phyloP scores from a whole-genome alignment of 129 eudicot species.

The Helianthus tuberosus region DNA sequence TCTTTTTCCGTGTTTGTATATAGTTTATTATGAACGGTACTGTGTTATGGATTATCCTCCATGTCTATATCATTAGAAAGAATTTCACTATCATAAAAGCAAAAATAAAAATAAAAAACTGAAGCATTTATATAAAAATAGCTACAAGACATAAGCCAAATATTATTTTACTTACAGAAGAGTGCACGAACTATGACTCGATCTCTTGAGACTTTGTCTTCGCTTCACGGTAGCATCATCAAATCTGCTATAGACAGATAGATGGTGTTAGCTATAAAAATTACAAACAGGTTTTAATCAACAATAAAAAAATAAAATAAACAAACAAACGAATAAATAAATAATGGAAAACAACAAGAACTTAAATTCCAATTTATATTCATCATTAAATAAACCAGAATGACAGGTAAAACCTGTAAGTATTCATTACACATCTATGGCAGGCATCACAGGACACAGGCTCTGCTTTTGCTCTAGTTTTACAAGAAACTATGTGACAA shows the following conservation, averaged over 20 bases:
- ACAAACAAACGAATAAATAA: background rate
- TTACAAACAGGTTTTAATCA: background rate
- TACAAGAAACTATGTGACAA: conserved; percentile 49
- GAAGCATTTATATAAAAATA: background rate
- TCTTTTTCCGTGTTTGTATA: background rate
- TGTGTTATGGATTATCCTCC: background rate
- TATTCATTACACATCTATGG: conserved; percentile 37
- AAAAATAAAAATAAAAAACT: conserved; percentile 25
- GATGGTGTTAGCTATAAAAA: conserved; percentile 21
- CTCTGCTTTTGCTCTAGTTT: conserved; percentile 29
- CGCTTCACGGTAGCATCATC: conserved; percentile 21
- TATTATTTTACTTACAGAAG: conserved; percentile 19
- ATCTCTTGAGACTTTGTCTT: conserved; percentile 26
- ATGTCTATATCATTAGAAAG: conserved; percentile 21
- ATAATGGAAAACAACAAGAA: background rate
- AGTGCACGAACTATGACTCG: conserved; percentile 18
- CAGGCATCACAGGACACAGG: conserved; percentile 18
- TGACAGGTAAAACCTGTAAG: conserved; percentile 28
- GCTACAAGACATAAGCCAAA: conserved; percentile 18
- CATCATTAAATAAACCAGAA: conserved; percentile 29
- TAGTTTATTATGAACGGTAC: background rate
- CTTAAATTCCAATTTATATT: conserved; percentile 32
- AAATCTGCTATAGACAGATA: conserved; percentile 18
- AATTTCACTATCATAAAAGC: conserved; percentile 5
- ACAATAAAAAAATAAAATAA: background rate